Conservation (phyloP, 495 filamentous ascomycete genomes). For the Xylaria venustula region DNA sequence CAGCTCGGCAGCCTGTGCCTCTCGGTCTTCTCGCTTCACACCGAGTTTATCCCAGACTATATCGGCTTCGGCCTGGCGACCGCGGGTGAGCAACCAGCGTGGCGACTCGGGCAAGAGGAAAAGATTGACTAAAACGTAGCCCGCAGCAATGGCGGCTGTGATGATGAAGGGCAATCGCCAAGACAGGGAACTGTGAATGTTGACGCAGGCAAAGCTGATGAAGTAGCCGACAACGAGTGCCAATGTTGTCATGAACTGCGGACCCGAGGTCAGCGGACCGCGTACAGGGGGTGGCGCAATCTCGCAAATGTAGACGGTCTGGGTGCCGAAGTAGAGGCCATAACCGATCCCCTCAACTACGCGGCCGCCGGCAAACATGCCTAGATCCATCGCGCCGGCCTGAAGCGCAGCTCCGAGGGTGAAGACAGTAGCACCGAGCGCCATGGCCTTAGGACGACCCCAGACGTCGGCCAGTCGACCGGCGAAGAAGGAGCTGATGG, state of each 20-base stretch:
- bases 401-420: slow-evolving; percentile 55
- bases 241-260: slow-evolving; percentile 55
- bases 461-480: slow-evolving; percentile 59
- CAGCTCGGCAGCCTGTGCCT: slow-evolving; percentile 15
- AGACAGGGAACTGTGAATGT: slow-evolving; percentile 46
- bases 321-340: slow-evolving; percentile 57
- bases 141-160: slow-evolving; percentile 25
- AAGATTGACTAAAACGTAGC: slow-evolving; percentile 36
- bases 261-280: slow-evolving; percentile 55
- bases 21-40: slow-evolving; percentile 23
- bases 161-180: slow-evolving; percentile 59
- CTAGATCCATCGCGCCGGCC: slow-evolving; percentile 44
- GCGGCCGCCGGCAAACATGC: slow-evolving; percentile 58
- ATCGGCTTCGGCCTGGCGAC: slow-evolving; percentile 23
- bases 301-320: slow-evolving; percentile 62
- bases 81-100: slow-evolving; percentile 42
- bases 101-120: slow-evolving; percentile 41
- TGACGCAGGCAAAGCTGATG: slow-evolving; percentile 57
- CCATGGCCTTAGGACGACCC: slow-evolving; percentile 53
- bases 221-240: slow-evolving; percentile 60
- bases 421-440: slow-evolving; percentile 54
- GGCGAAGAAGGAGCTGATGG: slow-evolving; percentile 61
- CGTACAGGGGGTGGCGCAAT: slow-evolving; percentile 55
- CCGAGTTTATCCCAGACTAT: slow-evolving; percentile 22
- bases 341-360: slow-evolving; percentile 58